Evolutionary conservation across 768 basidiomycete species (phyloP).

Genomic region (Rhizopogon vinicolor): DNA sequence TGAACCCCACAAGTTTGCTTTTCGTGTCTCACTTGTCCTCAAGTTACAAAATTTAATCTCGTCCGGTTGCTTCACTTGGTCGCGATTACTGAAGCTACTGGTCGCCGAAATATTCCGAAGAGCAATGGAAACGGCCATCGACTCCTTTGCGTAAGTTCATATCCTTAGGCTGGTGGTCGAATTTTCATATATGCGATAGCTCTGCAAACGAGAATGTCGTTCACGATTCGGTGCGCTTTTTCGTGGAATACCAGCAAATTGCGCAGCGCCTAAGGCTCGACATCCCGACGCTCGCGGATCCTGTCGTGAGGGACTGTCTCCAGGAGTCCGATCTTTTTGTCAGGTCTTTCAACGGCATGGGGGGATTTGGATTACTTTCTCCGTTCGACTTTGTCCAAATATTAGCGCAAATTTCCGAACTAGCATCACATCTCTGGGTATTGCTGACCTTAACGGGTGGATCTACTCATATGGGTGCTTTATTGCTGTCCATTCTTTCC

Average conservation of each 20-base stretch:
- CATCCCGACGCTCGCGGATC: constrained; percentile 73
- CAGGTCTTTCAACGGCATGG: constrained; percentile 69
- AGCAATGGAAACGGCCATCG: constrained; percentile 58
- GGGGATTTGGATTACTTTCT: constrained; percentile 74
- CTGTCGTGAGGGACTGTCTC: constrained; percentile 69
- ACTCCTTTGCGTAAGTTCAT: constrained; percentile 65
- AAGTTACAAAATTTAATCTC: constrained; percentile 68
- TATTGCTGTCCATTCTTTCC: constrained; percentile 59
- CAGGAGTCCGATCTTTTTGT: constrained; percentile 85
- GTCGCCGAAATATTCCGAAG: constrained; percentile 62
- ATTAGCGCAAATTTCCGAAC: constrained; percentile 65
- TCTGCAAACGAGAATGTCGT: constrained; percentile 70
- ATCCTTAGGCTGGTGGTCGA: constrained; percentile 5
- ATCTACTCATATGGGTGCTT: constrained; percentile 48
- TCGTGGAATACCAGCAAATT: constrained; percentile 76
- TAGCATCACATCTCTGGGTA: constrained; percentile 66
- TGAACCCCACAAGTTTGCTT: constrained; percentile 8
- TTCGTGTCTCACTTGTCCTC: constrained; percentile 2
- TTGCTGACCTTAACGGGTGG: constrained; percentile 58
- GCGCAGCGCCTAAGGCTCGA: constrained; percentile 74
- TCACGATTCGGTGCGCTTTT: constrained; percentile 66
- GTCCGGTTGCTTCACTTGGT: constrained; percentile 71
- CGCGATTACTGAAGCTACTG: constrained; percentile 53
- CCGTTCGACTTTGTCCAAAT: constrained; percentile 77
- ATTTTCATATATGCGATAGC: constrained; percentile 30